phyloP scores from a whole-genome alignment of 73 alveolate genomes.

The Paramecium octaurelia region DNA sequence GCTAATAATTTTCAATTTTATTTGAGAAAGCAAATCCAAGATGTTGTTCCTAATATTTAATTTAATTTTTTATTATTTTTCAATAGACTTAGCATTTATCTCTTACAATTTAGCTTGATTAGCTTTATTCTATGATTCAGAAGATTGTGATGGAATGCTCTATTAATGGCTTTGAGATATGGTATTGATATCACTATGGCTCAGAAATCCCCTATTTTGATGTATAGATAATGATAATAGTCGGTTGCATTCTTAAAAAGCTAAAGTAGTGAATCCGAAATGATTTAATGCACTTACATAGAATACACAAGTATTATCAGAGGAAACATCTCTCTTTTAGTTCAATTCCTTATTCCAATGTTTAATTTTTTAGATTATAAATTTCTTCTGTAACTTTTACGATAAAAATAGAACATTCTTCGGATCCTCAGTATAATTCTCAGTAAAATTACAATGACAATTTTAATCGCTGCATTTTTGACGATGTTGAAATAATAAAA shows the following conservation, averaged over 20 bases:
- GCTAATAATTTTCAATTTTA: neutral
- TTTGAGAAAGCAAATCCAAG: neutral
- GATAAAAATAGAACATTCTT: neutral
- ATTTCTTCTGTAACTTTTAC: neutral
- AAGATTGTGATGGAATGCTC: neutral
- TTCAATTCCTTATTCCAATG: neutral
- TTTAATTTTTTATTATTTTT: neutral
- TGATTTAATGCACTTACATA: neutral
- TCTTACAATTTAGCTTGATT: neutral
- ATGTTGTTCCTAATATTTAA: neutral
- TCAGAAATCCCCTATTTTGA: neutral
- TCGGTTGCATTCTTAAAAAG: slow-evolving; percentile 26
- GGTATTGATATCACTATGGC: neutral
- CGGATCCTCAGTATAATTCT: neutral
- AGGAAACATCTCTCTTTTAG: neutral
- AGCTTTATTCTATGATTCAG: neutral
- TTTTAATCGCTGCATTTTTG: neutral
- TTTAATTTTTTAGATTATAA: neutral
- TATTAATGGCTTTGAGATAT: neutral
- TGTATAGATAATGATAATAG: neutral
- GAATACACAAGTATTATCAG: neutral
- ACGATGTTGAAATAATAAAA: neutral
- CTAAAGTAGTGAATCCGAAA: neutral
- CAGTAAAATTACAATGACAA: neutral
- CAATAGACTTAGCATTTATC: neutral